Conservation (phyloP, 2,329 filamentous ascomycete genomes). For the Mollisiaceae sp. region DNA sequence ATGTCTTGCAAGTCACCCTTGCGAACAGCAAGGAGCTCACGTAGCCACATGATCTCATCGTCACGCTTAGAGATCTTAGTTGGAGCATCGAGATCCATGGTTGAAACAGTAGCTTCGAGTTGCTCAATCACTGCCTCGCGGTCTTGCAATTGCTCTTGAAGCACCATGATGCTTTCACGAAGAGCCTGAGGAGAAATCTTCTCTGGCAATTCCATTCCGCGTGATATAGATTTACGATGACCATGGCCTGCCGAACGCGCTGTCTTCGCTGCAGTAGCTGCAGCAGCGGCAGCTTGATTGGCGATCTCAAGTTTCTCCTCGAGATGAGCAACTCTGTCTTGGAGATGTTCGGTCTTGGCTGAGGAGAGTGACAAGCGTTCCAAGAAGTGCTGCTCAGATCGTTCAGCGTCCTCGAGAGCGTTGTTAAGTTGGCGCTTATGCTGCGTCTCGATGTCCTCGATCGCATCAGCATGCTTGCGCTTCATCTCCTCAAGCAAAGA, state of each 20-base stretch:
- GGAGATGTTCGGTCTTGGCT: constrained; percentile 82
- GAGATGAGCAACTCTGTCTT: constrained; percentile 82
- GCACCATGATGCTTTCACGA: constrained; percentile 91
- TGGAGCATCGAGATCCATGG: constrained; percentile 76
- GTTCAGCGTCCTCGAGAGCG: constrained; percentile 79
- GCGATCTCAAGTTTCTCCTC: constrained; percentile 92
- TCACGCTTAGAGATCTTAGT: constrained; percentile 88
- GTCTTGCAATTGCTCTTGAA: constrained; percentile 95
- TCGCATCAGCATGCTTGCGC: constrained; percentile 67
- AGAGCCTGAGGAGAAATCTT: constrained; percentile 94
- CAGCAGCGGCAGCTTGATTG: constrained; percentile 73
- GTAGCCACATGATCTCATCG: constrained; percentile 92
- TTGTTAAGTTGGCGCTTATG: constrained; percentile 77
- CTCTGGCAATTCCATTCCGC: constrained; percentile 65
- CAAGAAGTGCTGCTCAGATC: constrained; percentile 77
- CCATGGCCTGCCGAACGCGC: constrained; percentile 38
- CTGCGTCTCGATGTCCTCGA: constrained; percentile 77
- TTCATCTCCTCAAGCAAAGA: constrained; percentile 55
- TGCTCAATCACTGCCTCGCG: constrained; percentile 89
- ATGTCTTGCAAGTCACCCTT: constrained; percentile 93
- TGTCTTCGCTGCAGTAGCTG: constrained; percentile 38
- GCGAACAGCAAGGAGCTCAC: constrained; percentile 88
- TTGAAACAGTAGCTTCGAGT: constrained; percentile 73
- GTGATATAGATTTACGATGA: constrained; percentile 44
- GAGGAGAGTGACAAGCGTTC: constrained; percentile 83